A percentile compares a stretch with the other conserved stretches of the same genome.
Evolutionary conservation across 768 basidiomycete genomes (phyloP).

Genomic region (Chalciporus chontae): DNA sequence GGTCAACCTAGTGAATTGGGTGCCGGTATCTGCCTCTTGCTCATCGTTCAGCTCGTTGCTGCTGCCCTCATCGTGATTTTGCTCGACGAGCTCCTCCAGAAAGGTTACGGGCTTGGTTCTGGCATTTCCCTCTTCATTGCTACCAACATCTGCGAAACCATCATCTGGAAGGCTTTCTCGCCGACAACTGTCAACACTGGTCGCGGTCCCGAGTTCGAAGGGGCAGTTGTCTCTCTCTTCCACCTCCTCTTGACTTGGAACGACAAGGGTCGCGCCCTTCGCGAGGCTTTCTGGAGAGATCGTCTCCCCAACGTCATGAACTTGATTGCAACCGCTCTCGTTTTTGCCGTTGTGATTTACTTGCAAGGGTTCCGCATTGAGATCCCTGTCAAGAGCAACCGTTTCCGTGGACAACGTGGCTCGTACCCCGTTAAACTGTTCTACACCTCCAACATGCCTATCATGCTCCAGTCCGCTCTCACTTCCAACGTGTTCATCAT

Average conservation of each 20-base stretch:
- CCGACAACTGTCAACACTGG: conserved; percentile 98
- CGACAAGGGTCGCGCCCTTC: conserved; percentile 94
- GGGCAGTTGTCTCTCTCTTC: conserved; percentile 94
- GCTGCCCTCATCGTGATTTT: conserved; percentile 96
- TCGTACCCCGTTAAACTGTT: conserved; percentile 97
- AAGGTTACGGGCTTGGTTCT: conserved; percentile 97
- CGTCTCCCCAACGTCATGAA: conserved; percentile 98
- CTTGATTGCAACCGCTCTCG: conserved; percentile 84
- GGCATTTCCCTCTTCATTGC: conserved; percentile 99
- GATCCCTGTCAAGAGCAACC: conserved; percentile 96
- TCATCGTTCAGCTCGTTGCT: conserved; percentile 93
- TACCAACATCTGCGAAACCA: conserved; percentile 99
- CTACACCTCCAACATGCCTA: conserved; percentile 99
- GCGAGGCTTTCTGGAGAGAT: conserved; percentile 98
- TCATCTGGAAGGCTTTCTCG: conserved; percentile 99
- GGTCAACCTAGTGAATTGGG: conserved; percentile 92
- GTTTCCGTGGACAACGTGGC: conserved; percentile 93
- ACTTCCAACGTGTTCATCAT: conserved; percentile 95
- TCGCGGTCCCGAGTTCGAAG: conserved; percentile 96
- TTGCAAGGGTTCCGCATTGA: conserved; percentile 98
- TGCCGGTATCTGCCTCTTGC: conserved; percentile 92
- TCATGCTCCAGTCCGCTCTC: conserved; percentile 95
- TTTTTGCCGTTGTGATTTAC: conserved; percentile 96
- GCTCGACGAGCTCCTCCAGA: conserved; percentile 97
- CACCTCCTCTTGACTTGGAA: conserved; percentile 98